Evolutionary conservation across 495 filamentous ascomycete genomes (phyloP).

Genomic region (Penicillium alfredii): DNA sequence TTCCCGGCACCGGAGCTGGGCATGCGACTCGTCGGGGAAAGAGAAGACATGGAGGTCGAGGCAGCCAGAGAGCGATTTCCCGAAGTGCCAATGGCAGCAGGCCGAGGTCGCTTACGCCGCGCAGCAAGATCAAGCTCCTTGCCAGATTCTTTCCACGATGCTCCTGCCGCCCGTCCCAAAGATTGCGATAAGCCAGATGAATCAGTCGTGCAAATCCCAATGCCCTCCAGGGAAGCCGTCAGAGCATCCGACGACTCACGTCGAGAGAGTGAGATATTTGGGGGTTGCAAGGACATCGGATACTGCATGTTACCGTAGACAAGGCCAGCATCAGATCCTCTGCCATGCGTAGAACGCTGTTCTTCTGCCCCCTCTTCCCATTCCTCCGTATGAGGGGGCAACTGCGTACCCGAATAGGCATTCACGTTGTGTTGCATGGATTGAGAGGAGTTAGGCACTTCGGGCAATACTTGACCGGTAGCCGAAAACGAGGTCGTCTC

Average conservation of each 20-base stretch:
- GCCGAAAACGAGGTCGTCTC: conserved; percentile 13
- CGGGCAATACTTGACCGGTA: conserved; percentile 21
- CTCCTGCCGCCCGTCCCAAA: conserved; percentile 18
- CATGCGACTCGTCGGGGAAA: conserved; percentile 33
- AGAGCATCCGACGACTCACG: conserved; percentile 41
- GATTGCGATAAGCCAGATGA: conserved; percentile 22
- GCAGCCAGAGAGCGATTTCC: conserved; percentile 31
- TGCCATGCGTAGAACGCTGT: conserved; percentile 16
- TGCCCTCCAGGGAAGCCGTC: conserved; percentile 31
- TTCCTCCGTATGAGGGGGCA: conserved; percentile 18
- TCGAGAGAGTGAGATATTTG: conserved; percentile 29
- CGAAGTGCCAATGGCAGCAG: conserved; percentile 47
- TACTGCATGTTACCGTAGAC: conserved; percentile 33
- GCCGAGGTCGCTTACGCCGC: conserved; percentile 47
- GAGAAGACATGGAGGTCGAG: conserved; percentile 38
- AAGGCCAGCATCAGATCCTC: conserved; percentile 20
- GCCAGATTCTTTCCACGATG: conserved; percentile 35
- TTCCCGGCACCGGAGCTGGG: conserved; percentile 31
- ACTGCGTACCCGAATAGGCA: conserved; percentile 16
- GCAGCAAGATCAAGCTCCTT: conserved; percentile 50
- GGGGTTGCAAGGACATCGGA: conserved; percentile 26
- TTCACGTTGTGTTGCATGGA: conserved; percentile 13
- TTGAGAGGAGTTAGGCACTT: conserved; percentile 15
- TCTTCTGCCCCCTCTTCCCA: conserved; percentile 26
- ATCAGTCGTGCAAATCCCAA: conserved; percentile 34